Percentiles rank a stretch among this genome's conserved stretches.
phyloP scores from a whole-genome alignment of 2,329 filamentous ascomycete species.

The Neonectria punicea region DNA sequence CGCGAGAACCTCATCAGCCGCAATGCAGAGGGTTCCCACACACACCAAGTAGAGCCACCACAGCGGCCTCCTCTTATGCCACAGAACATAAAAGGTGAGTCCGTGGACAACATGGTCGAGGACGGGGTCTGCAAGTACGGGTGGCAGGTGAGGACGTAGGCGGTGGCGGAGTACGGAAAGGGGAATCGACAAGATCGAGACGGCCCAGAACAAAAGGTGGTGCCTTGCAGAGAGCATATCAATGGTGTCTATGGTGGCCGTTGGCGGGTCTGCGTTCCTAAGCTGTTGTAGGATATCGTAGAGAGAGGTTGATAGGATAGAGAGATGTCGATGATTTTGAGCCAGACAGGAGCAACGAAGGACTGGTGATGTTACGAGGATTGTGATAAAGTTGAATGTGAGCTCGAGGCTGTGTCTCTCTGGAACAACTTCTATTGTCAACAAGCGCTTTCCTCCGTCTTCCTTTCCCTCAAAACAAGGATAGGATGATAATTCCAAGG shows the following conservation, averaged over 20 bases:
- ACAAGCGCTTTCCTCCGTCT: neutral
- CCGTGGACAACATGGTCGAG: slow-evolving; percentile 8
- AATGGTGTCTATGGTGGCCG: neutral
- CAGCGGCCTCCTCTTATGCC: neutral
- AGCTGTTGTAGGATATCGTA: neutral
- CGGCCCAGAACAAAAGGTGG: slow-evolving; percentile 32
- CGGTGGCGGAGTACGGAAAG: slow-evolving; percentile 7
- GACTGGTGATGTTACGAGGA: neutral
- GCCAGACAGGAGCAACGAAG: neutral
- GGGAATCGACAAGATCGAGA: slow-evolving; percentile 28
- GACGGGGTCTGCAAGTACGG: neutral
- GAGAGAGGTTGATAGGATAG: neutral
- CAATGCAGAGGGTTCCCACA: slow-evolving; percentile 10
- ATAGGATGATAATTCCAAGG: neutral
- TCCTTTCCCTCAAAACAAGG: neutral
- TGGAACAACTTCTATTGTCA: neutral
- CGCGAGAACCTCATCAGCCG: slow-evolving; percentile 10
- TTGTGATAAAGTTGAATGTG: neutral
- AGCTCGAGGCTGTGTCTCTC: neutral
- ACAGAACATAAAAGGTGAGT: neutral
- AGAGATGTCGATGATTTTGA: neutral
- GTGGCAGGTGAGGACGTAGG: slow-evolving; percentile 4
- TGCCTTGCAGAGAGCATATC: slow-evolving; percentile 32
- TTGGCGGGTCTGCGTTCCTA: neutral
- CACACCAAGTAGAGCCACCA: slow-evolving; percentile 9